Evolutionary conservation across 2,329 filamentous ascomycete genomes (phyloP).

Genomic region (Ophiostoma tasmaniense): DNA sequence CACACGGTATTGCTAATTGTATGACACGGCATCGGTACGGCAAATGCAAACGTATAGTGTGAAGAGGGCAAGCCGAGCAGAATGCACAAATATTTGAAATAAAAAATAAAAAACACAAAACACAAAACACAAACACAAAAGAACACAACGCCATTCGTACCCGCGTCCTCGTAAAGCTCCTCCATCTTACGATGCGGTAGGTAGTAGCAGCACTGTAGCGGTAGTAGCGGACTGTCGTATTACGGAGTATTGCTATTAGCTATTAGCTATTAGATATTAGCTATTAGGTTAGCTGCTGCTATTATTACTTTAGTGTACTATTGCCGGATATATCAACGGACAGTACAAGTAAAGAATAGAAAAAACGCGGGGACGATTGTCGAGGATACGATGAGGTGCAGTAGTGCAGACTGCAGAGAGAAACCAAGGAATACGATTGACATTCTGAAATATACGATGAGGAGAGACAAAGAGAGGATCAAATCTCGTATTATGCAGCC

Average conservation of each 20-base stretch:
- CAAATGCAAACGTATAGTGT: too few relatives aligned
- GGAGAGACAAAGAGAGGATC: background rate
- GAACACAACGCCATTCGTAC: background rate
- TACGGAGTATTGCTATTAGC: background rate
- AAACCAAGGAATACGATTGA: background rate
- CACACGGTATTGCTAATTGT: background rate
- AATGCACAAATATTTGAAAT: too few relatives aligned
- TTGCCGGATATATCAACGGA: background rate
- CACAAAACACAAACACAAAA: background rate
- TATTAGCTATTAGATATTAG: background rate
- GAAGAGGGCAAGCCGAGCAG: too few relatives aligned
- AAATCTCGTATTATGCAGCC: background rate
- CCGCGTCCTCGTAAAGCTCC: background rate
- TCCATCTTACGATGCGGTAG: background rate
- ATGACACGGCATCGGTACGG: background rate
- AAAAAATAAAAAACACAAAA: too few relatives aligned
- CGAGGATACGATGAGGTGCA: conserved; percentile 2
- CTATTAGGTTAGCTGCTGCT: background rate
- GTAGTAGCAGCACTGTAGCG: background rate
- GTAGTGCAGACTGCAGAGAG: background rate
- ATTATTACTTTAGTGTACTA: background rate
- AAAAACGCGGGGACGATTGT: background rate
- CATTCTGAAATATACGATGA: background rate
- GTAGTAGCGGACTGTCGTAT: background rate
- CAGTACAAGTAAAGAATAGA: too few relatives aligned